These are phyloP conservation scores for Trichophyton verrucosum DNA, from an alignment of 2,329 filamentous ascomycete species.

Conservation along the genomic window DNA sequence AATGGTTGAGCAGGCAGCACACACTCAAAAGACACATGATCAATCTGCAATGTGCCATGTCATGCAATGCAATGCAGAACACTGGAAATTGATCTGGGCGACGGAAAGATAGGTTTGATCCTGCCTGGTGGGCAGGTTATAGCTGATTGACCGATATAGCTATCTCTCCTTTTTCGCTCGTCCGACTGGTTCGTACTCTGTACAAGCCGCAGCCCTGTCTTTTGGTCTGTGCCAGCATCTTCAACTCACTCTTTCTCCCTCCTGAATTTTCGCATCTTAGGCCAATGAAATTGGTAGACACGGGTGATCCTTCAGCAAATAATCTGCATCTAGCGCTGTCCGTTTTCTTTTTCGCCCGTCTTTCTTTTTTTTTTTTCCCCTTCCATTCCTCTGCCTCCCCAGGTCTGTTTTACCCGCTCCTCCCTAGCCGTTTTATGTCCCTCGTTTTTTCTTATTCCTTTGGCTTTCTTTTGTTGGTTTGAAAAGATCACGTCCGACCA, in stretches of 20 bases:
- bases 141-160: not conserved
- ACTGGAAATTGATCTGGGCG: not conserved
- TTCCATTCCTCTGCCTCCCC: too few species aligned
- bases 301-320: not conserved
- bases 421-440: not conserved
- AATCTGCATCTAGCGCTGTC: not conserved
- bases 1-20: not conserved
- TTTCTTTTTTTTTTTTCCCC: not conserved
- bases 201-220: not conserved
- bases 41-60: constrained; percentile 5
- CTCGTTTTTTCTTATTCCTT: not conserved
- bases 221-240: not conserved
- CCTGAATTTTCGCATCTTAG: not conserved
- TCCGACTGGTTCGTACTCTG: not conserved
- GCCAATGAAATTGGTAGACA: not conserved
- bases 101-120: not conserved
- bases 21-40: not conserved
- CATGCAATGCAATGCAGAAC: constrained; percentile 2
- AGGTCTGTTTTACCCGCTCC: too few species aligned
- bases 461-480: not conserved
- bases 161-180: not conserved
- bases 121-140: not conserved
- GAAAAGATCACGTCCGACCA: not conserved
- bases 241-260: not conserved
- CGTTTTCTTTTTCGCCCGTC: not conserved